Conservation (phyloP, 1,139 yeast genomes). For the Entelexis paramagnoliae region DNA sequence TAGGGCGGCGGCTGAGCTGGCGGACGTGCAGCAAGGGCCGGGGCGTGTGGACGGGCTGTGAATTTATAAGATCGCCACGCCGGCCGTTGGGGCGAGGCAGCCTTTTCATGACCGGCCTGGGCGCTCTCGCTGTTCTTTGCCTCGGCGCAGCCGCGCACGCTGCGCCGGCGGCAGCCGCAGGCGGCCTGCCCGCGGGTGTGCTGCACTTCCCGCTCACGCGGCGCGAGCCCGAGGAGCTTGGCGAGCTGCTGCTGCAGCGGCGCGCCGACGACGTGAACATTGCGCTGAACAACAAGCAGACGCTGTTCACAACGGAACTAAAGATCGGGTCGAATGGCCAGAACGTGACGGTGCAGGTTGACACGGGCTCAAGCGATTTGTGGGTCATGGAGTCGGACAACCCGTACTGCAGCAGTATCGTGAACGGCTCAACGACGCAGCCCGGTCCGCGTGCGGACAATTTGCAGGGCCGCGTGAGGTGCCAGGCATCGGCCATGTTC, state of each 20-base stretch:
- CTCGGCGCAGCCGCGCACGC: background rate
- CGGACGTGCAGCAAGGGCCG: constrained; percentile 1
- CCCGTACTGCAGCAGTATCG: constrained; percentile 22
- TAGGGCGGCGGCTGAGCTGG: constrained; percentile 9
- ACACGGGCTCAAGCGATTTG: constrained; percentile 40
- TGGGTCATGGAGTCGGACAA: constrained; percentile 31
- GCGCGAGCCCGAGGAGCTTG: background rate
- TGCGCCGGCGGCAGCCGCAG: background rate
- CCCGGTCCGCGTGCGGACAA: background rate
- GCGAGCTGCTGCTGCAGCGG: background rate
- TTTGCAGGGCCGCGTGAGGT: constrained; percentile 2
- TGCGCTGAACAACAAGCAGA: constrained; percentile 7
- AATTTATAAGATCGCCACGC: background rate
- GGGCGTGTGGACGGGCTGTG: background rate
- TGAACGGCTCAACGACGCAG: background rate
- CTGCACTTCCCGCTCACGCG: constrained; percentile 16
- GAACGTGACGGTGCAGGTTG: constrained; percentile 32
- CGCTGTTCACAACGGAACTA: constrained; percentile 21
- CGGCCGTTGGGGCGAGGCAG: background rate
- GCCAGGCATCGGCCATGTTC: constrained; percentile 27
- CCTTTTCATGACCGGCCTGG: background rate
- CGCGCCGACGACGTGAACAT: constrained; percentile 9
- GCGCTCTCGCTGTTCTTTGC: background rate
- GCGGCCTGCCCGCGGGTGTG: constrained; percentile 17
- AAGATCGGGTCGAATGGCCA: constrained; percentile 35